Conservation (phyloP, 768 basidiomycete species). For the Auricularia auricula-judae region DNA sequence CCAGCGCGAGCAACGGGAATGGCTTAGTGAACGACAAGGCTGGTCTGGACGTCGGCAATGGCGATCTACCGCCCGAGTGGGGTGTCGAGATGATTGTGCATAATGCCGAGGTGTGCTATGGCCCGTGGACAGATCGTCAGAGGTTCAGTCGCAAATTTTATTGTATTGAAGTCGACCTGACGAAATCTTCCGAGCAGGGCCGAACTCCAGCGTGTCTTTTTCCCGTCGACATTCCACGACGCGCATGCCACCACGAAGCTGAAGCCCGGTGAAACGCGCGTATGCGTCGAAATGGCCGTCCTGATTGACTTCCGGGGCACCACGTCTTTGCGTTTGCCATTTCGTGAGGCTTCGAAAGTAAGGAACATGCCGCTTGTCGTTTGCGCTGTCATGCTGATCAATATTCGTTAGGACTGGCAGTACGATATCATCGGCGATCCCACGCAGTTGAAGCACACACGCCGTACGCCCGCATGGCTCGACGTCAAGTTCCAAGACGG, state of each 20-base stretch:
- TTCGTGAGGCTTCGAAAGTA: conserved; percentile 69
- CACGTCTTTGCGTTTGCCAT: conserved; percentile 78
- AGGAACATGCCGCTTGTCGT: conserved; percentile 11
- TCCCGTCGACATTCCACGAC: conserved; percentile 69
- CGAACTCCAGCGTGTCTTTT: conserved; percentile 71
- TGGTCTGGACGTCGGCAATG: conserved; percentile 66
- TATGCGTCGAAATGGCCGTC: conserved; percentile 64
- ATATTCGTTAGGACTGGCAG: conserved; percentile 64
- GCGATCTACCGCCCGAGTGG: conserved; percentile 85
- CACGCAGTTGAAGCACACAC: not conserved
- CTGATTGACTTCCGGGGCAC: conserved; percentile 67
- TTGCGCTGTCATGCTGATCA: no score
- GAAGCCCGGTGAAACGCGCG: conserved; percentile 49
- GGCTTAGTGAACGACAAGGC: not conserved
- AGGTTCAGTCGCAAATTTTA: conserved; percentile 26
- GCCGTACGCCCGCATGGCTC: conserved; percentile 57
- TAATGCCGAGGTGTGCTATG: conserved; percentile 70
- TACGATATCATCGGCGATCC: conserved; percentile 43
- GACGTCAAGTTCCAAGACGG: conserved; percentile 66
- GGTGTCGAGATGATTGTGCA: conserved; percentile 77
- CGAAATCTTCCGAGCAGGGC: conserved; percentile 28
- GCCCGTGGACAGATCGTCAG: conserved; percentile 95
- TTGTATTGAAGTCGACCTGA: no score
- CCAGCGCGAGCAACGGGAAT: conserved; percentile 6
- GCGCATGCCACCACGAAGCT: conserved; percentile 42